A percentile compares a stretch with the other conserved stretches of the same genome.
These are phyloP conservation scores for Cadophora sp. DNA, from an alignment of 2,329 filamentous ascomycete species.

Conservation along the genomic window DNA sequence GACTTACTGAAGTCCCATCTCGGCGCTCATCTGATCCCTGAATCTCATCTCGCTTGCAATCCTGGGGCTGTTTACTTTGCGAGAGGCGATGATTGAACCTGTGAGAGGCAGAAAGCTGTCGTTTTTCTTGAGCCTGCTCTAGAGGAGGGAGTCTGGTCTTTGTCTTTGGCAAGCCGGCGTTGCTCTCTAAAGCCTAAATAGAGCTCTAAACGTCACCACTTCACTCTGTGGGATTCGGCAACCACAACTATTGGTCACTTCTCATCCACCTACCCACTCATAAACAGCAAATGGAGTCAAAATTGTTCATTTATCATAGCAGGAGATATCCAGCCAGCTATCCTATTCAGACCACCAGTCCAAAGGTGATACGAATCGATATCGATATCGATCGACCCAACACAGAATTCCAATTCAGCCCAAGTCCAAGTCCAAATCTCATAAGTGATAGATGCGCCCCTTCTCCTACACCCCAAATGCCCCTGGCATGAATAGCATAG, in stretches of 20 bases:
- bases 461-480: not conserved
- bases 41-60: not conserved
- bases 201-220: too few relatives aligned
- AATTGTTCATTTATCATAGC: conserved; percentile 3
- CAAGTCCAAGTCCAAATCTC: not conserved
- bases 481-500: not conserved
- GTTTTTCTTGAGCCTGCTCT: too few relatives aligned
- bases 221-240: too few relatives aligned
- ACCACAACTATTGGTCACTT: too few relatives aligned
- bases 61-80: not conserved
- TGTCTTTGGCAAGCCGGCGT: too few relatives aligned
- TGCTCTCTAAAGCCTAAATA: too few relatives aligned
- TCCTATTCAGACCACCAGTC: not conserved
- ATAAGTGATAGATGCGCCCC: not conserved
- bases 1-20: not conserved
- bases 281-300: not conserved
- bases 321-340: conserved; percentile 18
- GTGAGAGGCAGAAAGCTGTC: too few relatives aligned
- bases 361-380: not conserved
- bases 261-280: not conserved
- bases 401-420: not conserved
- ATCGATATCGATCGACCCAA: not conserved
- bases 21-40: not conserved
- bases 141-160: too few relatives aligned
- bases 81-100: too few relatives aligned